A percentile compares a stretch with the other conserved stretches of the same genome.
Conservation (phyloP, 2,329 filamentous ascomycete genomes). For the Scedosporium minutisporum region DNA sequence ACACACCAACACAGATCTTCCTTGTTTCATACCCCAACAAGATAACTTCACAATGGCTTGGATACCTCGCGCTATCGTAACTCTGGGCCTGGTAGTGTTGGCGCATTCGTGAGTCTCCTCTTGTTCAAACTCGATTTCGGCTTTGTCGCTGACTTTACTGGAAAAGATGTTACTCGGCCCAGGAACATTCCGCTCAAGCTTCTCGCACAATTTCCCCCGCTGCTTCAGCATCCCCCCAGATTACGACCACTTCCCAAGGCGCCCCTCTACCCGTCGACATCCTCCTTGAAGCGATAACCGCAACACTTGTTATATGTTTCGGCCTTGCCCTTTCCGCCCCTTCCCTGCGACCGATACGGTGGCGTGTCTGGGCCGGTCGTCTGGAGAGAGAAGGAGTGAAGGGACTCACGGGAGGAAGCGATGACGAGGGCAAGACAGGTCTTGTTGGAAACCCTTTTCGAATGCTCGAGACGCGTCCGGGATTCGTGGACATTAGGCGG, state of each 20-base stretch:
- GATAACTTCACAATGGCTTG: neutral
- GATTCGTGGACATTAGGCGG: slow-evolving; percentile 82
- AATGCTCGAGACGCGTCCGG: slow-evolving; percentile 66
- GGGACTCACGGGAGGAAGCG: slow-evolving; percentile 45
- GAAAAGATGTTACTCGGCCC: slow-evolving; percentile 83
- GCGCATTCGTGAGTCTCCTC: slow-evolving; percentile 68
- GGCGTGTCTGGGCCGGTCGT: slow-evolving; percentile 73
- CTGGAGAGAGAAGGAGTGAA: slow-evolving; percentile 66
- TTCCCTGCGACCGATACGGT: slow-evolving; percentile 73
- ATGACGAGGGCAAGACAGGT: slow-evolving; percentile 62
- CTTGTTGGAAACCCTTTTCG: slow-evolving; percentile 71
- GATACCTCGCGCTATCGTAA: slow-evolving; percentile 43
- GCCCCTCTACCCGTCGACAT: slow-evolving; percentile 72
- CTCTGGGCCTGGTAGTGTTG: slow-evolving; percentile 68
- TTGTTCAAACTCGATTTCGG: neutral
- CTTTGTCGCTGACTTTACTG: slow-evolving; percentile 10
- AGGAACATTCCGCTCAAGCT: slow-evolving; percentile 71
- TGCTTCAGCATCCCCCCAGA: slow-evolving; percentile 35
- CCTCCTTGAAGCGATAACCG: slow-evolving; percentile 71
- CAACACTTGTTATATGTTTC: slow-evolving; percentile 69
- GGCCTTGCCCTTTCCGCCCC: slow-evolving; percentile 74
- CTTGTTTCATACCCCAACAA: neutral
- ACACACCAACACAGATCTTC: neutral
- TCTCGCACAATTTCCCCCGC: slow-evolving; percentile 33
- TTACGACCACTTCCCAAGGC: slow-evolving; percentile 29